Base-by-base conservation (phyloP, 163 green algal species). In the Coccomyxa subellipsoidea region DNA sequence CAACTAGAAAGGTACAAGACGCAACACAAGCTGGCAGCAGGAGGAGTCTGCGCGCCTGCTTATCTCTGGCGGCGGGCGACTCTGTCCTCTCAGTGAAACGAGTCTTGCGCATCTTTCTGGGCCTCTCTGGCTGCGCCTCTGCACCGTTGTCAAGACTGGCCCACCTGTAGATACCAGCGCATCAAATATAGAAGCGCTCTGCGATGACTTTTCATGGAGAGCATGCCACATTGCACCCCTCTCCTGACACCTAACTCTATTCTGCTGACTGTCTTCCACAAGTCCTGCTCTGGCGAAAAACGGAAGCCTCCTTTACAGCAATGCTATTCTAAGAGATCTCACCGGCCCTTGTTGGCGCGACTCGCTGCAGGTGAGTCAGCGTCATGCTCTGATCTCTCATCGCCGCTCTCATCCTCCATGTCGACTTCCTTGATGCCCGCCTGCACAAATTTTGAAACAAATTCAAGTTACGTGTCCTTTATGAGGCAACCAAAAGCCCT, bases 401-500 rank as follows among this genome's bases (percentile, higher is more conserved):
- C 54, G 0, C 7, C 40, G 10, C 38, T 59, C 32, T 69, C 82
- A 4, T 82, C 80, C 2, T 89, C 83, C 70, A 85, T 89, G 27
- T 90, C 84, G 37, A 90, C 84, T 29, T 90, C 86, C 2, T 66
- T 53, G 47, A 90, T 90, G 59, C 36, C 81, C 31, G 8, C 38
- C 76, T 79, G 37, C 31, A 54, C n/a, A n/a, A n/a, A n/a, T n/a
- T n/a, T n/a, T n/a, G n/a, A n/a, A n/a, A n/a, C n/a, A n/a, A n/a
- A n/a, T n/a, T n/a, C n/a, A n/a, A n/a, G n/a, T n/a, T n/a, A n/a
- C n/a, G n/a, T n/a, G n/a, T n/a, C n/a, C n/a, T n/a, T n/a, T n/a
- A n/a, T n/a, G n/a, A n/a, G n/a, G n/a, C n/a, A n/a, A n/a, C n/a
- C n/a, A n/a, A n/a, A n/a, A n/a, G n/a, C n/a, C n/a, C n/a, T n/a